Evolutionary conservation across 2,329 filamentous ascomycete species (phyloP).

Genomic region (Alternaria sp.): DNA sequence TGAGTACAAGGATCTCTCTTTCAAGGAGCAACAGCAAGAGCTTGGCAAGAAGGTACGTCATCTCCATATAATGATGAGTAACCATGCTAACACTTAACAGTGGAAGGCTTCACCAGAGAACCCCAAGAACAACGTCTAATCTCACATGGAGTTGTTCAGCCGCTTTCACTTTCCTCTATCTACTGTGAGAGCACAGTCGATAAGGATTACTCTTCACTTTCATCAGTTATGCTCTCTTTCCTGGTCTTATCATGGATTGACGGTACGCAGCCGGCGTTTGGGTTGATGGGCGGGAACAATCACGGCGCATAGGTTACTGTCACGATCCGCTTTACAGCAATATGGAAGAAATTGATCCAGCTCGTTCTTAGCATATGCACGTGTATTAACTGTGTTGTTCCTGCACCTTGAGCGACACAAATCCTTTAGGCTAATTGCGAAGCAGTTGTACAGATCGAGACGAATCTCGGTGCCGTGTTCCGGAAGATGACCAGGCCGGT

Average conservation of each 20-base stretch:
- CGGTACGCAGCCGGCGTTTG: not conserved
- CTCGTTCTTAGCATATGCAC: conserved; percentile 4
- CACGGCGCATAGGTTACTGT: conserved; percentile 14
- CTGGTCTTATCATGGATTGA: not conserved
- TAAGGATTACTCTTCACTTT: not conserved
- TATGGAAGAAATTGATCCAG: conserved; percentile 29
- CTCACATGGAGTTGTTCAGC: not conserved
- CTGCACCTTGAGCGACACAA: conserved; percentile 28
- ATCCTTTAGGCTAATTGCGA: conserved; percentile 27
- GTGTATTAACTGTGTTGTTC: conserved; percentile 27
- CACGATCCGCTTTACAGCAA: conserved; percentile 22
- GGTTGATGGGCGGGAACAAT: conserved; percentile 2
- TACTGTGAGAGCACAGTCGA: not conserved
- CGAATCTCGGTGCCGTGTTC: not conserved
- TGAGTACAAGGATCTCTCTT: conserved; percentile 43
- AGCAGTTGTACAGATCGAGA: not conserved
- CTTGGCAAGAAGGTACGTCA: conserved; percentile 43
- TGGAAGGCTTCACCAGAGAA: conserved; percentile 47
- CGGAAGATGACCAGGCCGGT: not conserved
- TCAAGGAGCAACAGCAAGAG: conserved; percentile 47
- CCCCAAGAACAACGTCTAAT: conserved; percentile 40
- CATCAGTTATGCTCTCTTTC: not conserved
- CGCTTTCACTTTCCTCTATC: not conserved
- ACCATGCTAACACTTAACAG: conserved; percentile 21
- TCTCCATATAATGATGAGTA: not conserved